Base-by-base conservation (phyloP, 2,329 filamentous ascomycete species). In the Colletotrichum noveboracense region DNA sequence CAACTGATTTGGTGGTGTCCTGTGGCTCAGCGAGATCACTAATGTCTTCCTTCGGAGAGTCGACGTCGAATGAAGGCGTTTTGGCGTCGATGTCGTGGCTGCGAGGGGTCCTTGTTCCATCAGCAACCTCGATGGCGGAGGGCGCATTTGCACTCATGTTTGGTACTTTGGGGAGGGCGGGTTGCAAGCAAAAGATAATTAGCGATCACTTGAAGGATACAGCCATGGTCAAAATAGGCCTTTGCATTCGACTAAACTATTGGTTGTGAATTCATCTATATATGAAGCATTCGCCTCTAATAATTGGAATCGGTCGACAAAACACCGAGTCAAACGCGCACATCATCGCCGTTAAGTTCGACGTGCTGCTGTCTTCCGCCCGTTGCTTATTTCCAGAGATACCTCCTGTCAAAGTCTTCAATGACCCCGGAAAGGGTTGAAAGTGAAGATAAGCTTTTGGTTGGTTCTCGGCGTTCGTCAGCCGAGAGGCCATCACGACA, bases 371-470 rank as follows among this genome's bases (percentile, higher is more conserved):
- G 21, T 5, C 0, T 58, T 18, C 0, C 26, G 1, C 26, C 55
- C 55, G 55, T 8, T 58, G 7, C 55, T 58, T 58, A 28, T 58
- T 58, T 28, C 55, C 55, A 24, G 21, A 28, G 13, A 10, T 5
- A n/a, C 18, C 18, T 48, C 18, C 4, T 58, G 14, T 26, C 18
- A 26, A 24, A 28, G 13, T 58, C 26, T 14, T 14, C 13, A 14
- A 28, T 58, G 55, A 58, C 1, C 21, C 55, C 13, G 26, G 55
- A 58, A 58, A 28, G 1, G 18, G 7, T 48, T 66, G 21, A 43
- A 9, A n/a, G 6, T n/a, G 24, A 66, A 66, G 62, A 66, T 30
- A 66, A 66, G 62, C 62, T 66, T 66, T 66, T 66, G 62, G 62
- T 66, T 38, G 62, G 62, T 48, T 43, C n/a, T 66, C 62, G 62